A percentile compares a stretch with the other conserved stretches of the same genome.
phyloP scores from a whole-genome alignment of 192 early-diverging fungal genomes.

The Irineochytrium annulatum region DNA sequence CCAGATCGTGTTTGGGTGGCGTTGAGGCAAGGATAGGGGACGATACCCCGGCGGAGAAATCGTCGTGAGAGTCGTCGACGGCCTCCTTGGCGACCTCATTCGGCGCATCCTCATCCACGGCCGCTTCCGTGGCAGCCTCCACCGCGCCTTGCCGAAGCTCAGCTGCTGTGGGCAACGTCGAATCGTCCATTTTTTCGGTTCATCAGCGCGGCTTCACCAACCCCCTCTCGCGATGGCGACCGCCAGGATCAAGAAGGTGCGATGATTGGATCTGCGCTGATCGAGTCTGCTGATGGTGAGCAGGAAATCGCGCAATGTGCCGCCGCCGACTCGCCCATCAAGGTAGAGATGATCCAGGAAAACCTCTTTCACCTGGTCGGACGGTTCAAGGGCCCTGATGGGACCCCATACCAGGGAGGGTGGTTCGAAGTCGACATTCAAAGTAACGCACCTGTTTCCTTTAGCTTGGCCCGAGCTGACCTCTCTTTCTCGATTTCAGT shows the following conservation, averaged over 20 bases:
- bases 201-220: no score
- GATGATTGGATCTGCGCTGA: no score
- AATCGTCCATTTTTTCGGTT: no score
- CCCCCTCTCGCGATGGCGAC: constrained; percentile 27
- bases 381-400: constrained; percentile 43
- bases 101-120: no score
- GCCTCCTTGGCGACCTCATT: no score
- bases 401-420: constrained; percentile 45
- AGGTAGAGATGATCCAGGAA: constrained; percentile 29
- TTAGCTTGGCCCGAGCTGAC: not conserved
- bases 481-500: constrained; percentile 15
- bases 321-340: constrained; percentile 22
- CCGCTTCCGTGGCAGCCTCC: no score
- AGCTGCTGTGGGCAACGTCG: no score
- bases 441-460: constrained; percentile 7
- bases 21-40: no score
- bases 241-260: constrained; percentile 22
- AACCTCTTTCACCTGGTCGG: constrained; percentile 36
- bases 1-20: no score
- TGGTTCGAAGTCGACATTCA: constrained; percentile 18
- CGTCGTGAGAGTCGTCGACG: no score
- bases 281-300: not conserved
- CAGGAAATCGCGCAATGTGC: constrained; percentile 26
- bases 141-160: no score
- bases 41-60: no score